Base-by-base conservation (phyloP, 139 green algal genomes). In the Medakamo hakoo region DNA sequence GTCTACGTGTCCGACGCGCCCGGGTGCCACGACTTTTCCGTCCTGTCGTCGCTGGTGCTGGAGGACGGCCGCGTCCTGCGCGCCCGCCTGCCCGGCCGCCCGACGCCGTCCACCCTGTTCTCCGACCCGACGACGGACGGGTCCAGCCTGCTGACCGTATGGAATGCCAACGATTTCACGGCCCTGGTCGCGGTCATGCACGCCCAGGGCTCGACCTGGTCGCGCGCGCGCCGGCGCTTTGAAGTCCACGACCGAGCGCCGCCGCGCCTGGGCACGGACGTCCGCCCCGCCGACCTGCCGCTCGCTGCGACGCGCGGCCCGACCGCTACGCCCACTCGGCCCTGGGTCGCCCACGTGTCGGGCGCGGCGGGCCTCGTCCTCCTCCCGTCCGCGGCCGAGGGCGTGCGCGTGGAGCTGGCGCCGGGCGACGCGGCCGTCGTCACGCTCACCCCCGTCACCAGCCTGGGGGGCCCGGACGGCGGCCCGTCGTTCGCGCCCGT, bases 41-140 rank as follows among this genome's bases (percentile, higher is more conserved):
- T 91, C 32, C 70, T 93, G 62, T 58, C 63, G 32, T 71, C 72
- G 52, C 69, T 93, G 49, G 85, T 93, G 32, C 68, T 93, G 56
- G 77, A 75, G 1, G 78, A 86, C 55, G 85, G 85, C 28, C 59
- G 27, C 27, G 62, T 91, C 19, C 74, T 93, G 78, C 81, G 69
- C 60, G 72, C 76, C 16, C 49, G 48, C 26, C 77, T 82, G 63
- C 88, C 91, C 4, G 90, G 84, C 1, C 74, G 89, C 9, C 90
- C 92, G n/a, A 98, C 88, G 1, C 67, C 75, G 1, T 90, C 96
- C 75, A 85, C 73, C 63, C 78, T 98, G 9, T 97, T 98, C 70
- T 49, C 3, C 5, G 87, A 98, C 59, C 74, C 87, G 19, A 68
- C 86, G 29, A 59, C 83, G 9, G 91, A 97, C 69, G 73, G 73